Conservation (phyloP, 1,139 yeast species). For the Taphrina deformans region DNA sequence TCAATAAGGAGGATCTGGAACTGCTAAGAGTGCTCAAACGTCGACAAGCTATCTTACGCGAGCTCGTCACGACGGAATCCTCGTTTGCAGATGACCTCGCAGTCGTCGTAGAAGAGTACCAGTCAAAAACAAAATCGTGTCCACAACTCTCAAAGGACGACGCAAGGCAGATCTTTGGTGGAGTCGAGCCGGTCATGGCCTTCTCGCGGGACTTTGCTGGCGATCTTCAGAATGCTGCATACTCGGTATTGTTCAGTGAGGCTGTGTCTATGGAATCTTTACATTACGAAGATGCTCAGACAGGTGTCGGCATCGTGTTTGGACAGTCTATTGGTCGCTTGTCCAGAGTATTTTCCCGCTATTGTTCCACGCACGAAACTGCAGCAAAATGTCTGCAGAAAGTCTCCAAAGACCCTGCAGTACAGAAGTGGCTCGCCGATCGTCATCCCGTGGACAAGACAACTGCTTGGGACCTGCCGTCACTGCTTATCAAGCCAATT, state of each 20-base stretch:
- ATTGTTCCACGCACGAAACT: conserved; percentile 34
- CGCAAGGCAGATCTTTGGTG: conserved; percentile 22
- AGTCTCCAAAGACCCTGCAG: conserved; percentile 39
- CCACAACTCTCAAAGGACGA: conserved; percentile 4
- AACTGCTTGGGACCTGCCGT: conserved; percentile 49
- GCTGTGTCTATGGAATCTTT: conserved; percentile 1
- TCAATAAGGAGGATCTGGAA: conserved; percentile 7
- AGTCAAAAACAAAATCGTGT: neutral
- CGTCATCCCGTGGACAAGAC: conserved; percentile 41
- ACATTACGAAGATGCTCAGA: conserved; percentile 19
- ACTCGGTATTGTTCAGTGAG: conserved; percentile 7
- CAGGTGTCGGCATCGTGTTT: conserved; percentile 31
- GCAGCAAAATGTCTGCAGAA: conserved; percentile 27
- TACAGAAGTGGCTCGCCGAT: conserved; percentile 45
- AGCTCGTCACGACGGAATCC: conserved; percentile 26
- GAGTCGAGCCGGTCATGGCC: conserved; percentile 20
- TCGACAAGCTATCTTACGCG: conserved; percentile 29
- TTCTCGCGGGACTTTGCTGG: conserved; percentile 21
- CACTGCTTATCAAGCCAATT: conserved; percentile 50
- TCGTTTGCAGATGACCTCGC: conserved; percentile 26
- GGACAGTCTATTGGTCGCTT: conserved; percentile 27
- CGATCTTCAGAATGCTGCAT: conserved; percentile 11
- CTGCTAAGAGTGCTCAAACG: conserved; percentile 13
- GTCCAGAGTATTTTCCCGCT: conserved; percentile 34
- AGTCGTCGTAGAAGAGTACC: conserved; percentile 23